These are phyloP conservation scores for Teratosphaeria pseudoeucalypti DNA, from an alignment of 2,329 filamentous ascomycete species.

Conservation along the genomic window DNA sequence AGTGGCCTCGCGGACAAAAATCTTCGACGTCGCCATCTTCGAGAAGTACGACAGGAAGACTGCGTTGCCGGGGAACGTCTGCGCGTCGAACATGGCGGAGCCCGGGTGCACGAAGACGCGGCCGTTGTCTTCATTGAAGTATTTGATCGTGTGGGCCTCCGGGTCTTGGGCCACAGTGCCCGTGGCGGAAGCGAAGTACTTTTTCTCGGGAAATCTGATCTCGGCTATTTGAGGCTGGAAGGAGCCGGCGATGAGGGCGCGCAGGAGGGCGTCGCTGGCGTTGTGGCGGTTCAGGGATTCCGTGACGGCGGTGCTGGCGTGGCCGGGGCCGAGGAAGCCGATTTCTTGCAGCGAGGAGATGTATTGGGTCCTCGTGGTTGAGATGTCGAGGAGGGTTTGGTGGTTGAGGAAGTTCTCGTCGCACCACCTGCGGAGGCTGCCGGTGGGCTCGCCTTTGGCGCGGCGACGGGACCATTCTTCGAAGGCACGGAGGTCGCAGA, in stretches of 20 bases:
- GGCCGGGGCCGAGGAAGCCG: slow-evolving; percentile 51
- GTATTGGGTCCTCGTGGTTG: slow-evolving; percentile 77
- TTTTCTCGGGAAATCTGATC: slow-evolving; percentile 91
- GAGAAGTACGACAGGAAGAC: slow-evolving; percentile 82
- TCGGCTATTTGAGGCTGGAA: slow-evolving; percentile 73
- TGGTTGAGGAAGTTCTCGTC: slow-evolving; percentile 74
- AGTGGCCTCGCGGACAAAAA: slow-evolving; percentile 84
- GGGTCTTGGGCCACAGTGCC: slow-evolving; percentile 90
- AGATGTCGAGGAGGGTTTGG: slow-evolving; percentile 78
- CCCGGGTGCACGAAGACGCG: slow-evolving; percentile 88
- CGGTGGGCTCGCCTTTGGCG: slow-evolving; percentile 45
- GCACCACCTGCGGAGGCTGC: slow-evolving; percentile 66
- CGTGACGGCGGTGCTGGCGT: slow-evolving; percentile 17
- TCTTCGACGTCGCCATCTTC: slow-evolving; percentile 83
- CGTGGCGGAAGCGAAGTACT: slow-evolving; percentile 76
- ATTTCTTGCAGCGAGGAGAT: slow-evolving; percentile 76
- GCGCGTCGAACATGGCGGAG: slow-evolving; percentile 74
- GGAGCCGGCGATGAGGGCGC: slow-evolving; percentile 39
- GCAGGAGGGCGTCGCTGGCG: slow-evolving; percentile 35
- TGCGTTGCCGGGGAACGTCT: slow-evolving; percentile 64
- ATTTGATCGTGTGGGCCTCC: slow-evolving; percentile 84
- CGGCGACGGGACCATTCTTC: slow-evolving; percentile 66
- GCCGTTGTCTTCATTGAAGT: slow-evolving; percentile 72
- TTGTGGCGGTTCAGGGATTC: slow-evolving; percentile 38
- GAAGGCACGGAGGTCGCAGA: slow-evolving; percentile 78